Conservation (phyloP, 441 rosid genomes). For the Croton setiger region DNA sequence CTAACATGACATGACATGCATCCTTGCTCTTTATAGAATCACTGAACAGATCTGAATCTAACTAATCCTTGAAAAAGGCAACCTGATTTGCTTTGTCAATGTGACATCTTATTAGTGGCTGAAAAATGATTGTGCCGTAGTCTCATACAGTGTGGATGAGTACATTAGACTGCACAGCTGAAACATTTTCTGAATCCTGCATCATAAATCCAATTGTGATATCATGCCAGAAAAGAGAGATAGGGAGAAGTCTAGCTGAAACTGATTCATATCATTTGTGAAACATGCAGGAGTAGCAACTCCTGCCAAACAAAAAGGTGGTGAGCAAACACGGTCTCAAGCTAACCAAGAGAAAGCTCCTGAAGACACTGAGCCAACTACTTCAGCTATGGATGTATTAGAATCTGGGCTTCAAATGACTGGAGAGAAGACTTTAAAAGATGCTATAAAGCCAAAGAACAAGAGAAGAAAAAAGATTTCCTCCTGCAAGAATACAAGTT, state of each 20-base stretch:
- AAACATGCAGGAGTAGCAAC: slow-evolving; percentile 29
- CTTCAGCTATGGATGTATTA: slow-evolving; percentile 23
- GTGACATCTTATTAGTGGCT: not conserved
- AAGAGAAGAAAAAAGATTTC: slow-evolving; percentile 52
- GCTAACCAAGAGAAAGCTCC: slow-evolving; percentile 30
- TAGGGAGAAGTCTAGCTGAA: not conserved
- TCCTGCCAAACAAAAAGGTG: slow-evolving; percentile 25
- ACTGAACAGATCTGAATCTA: no score
- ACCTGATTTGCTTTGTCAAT: not conserved
- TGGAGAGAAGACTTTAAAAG: slow-evolving; percentile 59
- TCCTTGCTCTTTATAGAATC: not conserved
- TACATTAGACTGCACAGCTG: not conserved
- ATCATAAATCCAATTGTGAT: not conserved
- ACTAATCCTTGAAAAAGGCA: not conserved
- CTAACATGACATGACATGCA: not conserved
- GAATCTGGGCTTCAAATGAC: slow-evolving; percentile 27
- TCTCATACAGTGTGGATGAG: not conserved
- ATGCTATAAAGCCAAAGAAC: slow-evolving; percentile 75
- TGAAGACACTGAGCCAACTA: slow-evolving; percentile 28
- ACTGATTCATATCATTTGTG: slow-evolving; percentile 8
- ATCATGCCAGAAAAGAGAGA: not conserved
- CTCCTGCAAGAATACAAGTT: slow-evolving; percentile 18
- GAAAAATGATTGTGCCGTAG: not conserved
- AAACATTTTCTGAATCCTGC: not conserved
- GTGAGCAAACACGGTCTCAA: slow-evolving; percentile 22